Evolutionary conservation across 108 stramenopile genomes (phyloP).

Genomic region (Nitzschia sp.): DNA sequence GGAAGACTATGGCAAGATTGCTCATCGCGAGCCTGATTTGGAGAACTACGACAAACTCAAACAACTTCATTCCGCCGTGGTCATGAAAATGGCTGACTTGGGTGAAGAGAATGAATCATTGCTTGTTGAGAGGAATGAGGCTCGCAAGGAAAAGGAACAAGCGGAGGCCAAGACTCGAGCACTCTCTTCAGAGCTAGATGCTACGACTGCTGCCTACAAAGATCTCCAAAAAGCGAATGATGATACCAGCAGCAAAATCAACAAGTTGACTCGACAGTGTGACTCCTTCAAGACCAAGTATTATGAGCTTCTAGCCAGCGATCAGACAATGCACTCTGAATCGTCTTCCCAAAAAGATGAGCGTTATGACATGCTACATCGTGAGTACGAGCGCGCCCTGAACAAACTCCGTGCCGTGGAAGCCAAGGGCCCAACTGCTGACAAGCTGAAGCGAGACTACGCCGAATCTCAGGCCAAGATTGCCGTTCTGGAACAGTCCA

Average conservation of each 20-base stretch:
- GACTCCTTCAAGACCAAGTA: constrained; percentile 13
- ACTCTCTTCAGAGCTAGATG: constrained; percentile 1
- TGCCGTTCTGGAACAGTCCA: constrained; percentile 8
- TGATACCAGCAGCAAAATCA: neutral
- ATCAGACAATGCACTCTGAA: neutral
- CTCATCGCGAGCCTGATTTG: constrained; percentile 6
- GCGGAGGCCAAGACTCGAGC: constrained; percentile 3
- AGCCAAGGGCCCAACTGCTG: neutral
- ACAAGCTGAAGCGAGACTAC: constrained; percentile 12
- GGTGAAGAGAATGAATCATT: constrained; percentile 32
- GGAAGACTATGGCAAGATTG: constrained; percentile 13
- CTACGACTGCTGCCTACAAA: constrained; percentile 7
- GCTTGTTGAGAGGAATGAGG: neutral
- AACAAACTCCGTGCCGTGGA: neutral
- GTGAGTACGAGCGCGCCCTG: constrained; percentile 3
- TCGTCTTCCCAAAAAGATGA: neutral
- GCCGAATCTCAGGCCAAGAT: constrained; percentile 20
- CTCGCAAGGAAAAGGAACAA: constrained; percentile 4
- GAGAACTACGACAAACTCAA: constrained; percentile 16
- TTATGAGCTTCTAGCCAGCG: constrained; percentile 1
- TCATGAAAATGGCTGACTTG: constrained; percentile 35
- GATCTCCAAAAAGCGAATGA: constrained; percentile 15
- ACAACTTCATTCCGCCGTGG: constrained; percentile 22
- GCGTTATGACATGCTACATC: constrained; percentile 6
- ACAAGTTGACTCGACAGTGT: neutral